Conservation (phyloP, 768 basidiomycete species). For the Pleurotus citrinopileatus region DNA sequence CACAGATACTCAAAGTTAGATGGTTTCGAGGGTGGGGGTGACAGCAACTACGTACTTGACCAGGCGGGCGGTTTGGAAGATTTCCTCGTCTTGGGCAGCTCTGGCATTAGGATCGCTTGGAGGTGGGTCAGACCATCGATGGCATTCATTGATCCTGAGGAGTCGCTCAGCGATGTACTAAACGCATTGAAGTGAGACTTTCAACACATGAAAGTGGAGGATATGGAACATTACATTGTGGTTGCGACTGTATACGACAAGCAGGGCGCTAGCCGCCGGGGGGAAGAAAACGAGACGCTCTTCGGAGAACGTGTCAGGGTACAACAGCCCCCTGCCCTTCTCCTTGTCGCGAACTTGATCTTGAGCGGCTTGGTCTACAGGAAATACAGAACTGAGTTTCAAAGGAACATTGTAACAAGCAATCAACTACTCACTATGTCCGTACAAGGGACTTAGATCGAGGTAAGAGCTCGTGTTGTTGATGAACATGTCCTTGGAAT, state of each 20-base stretch:
- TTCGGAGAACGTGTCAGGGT: slow-evolving; percentile 54
- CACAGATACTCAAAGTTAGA: not conserved
- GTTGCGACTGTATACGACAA: slow-evolving; percentile 56
- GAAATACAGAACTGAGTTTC: not conserved
- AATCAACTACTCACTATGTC: slow-evolving; percentile 32
- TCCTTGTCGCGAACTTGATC: slow-evolving; percentile 44
- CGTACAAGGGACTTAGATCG: slow-evolving; percentile 56
- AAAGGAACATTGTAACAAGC: not conserved
- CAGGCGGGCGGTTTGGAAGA: slow-evolving; percentile 53
- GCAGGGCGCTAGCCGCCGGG: slow-evolving; percentile 48
- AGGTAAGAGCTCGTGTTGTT: slow-evolving; percentile 57
- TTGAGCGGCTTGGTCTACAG: slow-evolving; percentile 31
- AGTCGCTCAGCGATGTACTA: slow-evolving; percentile 54
- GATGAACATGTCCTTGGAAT: slow-evolving; percentile 35
- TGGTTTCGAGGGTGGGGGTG: not conserved
- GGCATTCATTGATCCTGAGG: slow-evolving; percentile 52
- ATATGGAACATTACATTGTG: slow-evolving; percentile 40
- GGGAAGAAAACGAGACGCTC: slow-evolving; percentile 49
- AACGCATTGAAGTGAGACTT: not conserved
- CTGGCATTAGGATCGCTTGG: slow-evolving; percentile 22
- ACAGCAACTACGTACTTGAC: slow-evolving; percentile 31
- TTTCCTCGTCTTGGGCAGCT: slow-evolving; percentile 46
- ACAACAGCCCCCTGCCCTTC: slow-evolving; percentile 46
- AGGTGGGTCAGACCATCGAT: slow-evolving; percentile 41
- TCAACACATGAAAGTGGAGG: not conserved